Conservation (phyloP, 1,284 basidiomycete genomes). For the Agaricales sp. region DNA sequence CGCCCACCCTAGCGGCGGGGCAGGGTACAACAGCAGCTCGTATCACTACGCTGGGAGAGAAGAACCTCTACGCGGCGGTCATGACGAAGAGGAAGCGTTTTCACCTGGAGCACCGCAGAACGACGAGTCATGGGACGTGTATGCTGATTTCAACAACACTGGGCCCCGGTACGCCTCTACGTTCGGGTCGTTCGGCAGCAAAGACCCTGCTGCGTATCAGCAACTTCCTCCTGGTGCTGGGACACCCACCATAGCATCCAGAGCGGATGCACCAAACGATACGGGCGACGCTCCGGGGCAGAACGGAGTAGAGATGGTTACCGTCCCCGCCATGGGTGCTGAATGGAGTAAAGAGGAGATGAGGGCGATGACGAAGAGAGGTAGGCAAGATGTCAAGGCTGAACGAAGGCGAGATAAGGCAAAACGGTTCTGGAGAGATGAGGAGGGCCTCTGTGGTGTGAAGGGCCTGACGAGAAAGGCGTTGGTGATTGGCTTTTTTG, state of each 20-base stretch:
- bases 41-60: slow-evolving; percentile 55
- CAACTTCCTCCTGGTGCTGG: slow-evolving; percentile 32
- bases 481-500: slow-evolving; percentile 60
- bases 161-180: slow-evolving; percentile 67
- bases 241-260: slow-evolving; percentile 12
- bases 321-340: slow-evolving; percentile 77
- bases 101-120: slow-evolving; percentile 16
- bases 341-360: slow-evolving; percentile 80
- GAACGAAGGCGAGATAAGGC: slow-evolving; percentile 48
- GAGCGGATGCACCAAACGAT: slow-evolving; percentile 23
- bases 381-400: slow-evolving; percentile 44
- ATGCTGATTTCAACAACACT: slow-evolving; percentile 84
- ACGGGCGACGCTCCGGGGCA: slow-evolving; percentile 12
- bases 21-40: slow-evolving; percentile 61
- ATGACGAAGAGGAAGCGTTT: slow-evolving; percentile 41
- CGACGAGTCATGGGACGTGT: slow-evolving; percentile 70
- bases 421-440: slow-evolving; percentile 63
- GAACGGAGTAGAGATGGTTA: slow-evolving; percentile 66
- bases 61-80: slow-evolving; percentile 68
- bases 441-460: slow-evolving; percentile 63
- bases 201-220: slow-evolving; percentile 30
- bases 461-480: slow-evolving; percentile 62
- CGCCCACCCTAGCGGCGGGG: slow-evolving; percentile 21
- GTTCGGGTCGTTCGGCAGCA: slow-evolving; percentile 29
- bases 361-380: slow-evolving; percentile 61